Evolutionary conservation across 768 basidiomycete genomes (phyloP).

Genomic region (Macrolepiota fuliginosa): DNA sequence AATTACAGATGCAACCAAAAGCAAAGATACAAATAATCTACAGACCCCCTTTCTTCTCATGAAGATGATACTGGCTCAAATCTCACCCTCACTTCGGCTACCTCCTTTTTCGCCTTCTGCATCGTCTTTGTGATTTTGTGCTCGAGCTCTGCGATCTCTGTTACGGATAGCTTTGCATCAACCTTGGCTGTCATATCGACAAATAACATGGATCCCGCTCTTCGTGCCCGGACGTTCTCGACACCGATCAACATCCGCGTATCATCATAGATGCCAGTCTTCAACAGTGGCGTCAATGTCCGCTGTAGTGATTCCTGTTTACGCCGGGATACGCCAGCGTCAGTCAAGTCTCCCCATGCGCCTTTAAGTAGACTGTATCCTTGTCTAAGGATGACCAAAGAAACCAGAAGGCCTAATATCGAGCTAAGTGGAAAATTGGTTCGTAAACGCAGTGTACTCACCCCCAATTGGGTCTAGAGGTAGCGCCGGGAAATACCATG

Average conservation of each 20-base stretch:
- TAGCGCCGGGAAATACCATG: constrained; percentile 78
- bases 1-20: not conserved
- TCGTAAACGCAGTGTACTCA: constrained; percentile 27
- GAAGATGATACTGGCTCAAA: constrained; percentile 43
- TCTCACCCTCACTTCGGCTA: constrained; percentile 69
- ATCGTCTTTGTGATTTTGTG: constrained; percentile 53
- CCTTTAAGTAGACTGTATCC: constrained; percentile 64
- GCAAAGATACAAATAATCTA: not conserved
- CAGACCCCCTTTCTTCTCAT: not conserved
- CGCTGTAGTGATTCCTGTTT: constrained; percentile 53
- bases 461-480: constrained; percentile 96
- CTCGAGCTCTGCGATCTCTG: constrained; percentile 60
- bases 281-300: constrained; percentile 54
- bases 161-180: constrained; percentile 52
- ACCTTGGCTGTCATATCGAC: constrained; percentile 83
- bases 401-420: constrained; percentile 73
- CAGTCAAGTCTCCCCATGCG: constrained; percentile 80
- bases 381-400: constrained; percentile 83
- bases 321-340: constrained; percentile 67
- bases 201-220: constrained; percentile 76
- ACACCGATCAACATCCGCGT: constrained; percentile 40
- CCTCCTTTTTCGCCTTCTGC: constrained; percentile 57
- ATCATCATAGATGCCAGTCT: constrained; percentile 20
- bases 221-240: constrained; percentile 64
- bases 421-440: not conserved